Evolutionary conservation across 495 filamentous ascomycete genomes (phyloP).

Genomic region (Penicillium manginii): DNA sequence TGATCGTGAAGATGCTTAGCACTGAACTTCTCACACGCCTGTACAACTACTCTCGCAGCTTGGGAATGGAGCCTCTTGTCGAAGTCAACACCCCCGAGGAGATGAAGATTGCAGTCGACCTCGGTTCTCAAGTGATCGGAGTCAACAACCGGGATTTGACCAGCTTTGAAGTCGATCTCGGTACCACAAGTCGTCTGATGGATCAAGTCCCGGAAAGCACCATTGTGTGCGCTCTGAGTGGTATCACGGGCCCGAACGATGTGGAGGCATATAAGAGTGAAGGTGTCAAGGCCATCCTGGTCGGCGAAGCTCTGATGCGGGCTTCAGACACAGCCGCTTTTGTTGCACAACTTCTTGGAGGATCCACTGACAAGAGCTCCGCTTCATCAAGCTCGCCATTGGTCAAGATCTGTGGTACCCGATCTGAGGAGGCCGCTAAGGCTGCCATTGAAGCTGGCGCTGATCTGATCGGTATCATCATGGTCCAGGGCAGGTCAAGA

Average conservation of each 20-base stretch:
- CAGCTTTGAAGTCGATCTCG: constrained; percentile 94
- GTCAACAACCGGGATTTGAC: constrained; percentile 98
- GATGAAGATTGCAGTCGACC: constrained; percentile 82
- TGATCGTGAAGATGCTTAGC: constrained; percentile 98
- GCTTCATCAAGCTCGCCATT: constrained; percentile 49
- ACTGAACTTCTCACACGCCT: constrained; percentile 72
- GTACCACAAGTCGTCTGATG: constrained; percentile 90
- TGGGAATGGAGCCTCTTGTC: constrained; percentile 97
- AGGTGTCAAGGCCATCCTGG: constrained; percentile 88
- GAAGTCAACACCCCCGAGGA: constrained; percentile 95
- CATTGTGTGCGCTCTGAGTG: constrained; percentile 93
- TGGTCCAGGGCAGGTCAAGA: constrained; percentile 79
- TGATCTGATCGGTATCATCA: constrained; percentile 90
- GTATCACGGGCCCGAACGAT: constrained; percentile 89
- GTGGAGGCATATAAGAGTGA: constrained; percentile 86
- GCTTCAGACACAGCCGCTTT: constrained; percentile 79
- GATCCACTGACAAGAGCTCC: constrained; percentile 37
- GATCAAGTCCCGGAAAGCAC: constrained; percentile 81
- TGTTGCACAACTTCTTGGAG: constrained; percentile 77
- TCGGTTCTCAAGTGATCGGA: constrained; percentile 93
- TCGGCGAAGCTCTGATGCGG: constrained; percentile 95
- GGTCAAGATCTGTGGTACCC: constrained; percentile 97
- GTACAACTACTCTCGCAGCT: constrained; percentile 82
- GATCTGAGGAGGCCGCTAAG: constrained; percentile 77
- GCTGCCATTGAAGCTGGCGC: constrained; percentile 86